Conservation (phyloP, 768 basidiomycete species). For the Trametes gibbosa region DNA sequence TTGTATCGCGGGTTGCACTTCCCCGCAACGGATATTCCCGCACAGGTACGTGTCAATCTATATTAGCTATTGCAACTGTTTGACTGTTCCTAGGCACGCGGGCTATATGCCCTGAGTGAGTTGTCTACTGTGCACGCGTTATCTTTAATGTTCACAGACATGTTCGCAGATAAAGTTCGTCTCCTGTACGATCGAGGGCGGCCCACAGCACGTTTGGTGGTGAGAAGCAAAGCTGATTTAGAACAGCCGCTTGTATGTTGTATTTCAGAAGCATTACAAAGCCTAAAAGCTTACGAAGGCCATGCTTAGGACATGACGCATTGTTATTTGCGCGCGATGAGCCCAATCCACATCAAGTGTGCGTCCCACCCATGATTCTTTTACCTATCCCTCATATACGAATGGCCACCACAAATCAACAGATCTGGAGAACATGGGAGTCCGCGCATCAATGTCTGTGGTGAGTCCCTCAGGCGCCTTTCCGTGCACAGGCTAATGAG, state of each 20-base stretch:
- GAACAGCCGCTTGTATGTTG: conserved; percentile 57
- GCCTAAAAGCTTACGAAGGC: not conserved
- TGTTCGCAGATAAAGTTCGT: conserved; percentile 63
- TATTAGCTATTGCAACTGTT: not conserved
- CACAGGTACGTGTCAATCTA: conserved; percentile 44
- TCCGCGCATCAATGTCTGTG: conserved; percentile 83
- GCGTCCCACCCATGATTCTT: conserved; percentile 20
- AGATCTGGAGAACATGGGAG: conserved; percentile 81
- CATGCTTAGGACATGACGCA: conserved; percentile 71
- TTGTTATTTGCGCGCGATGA: conserved; percentile 83
- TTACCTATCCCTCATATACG: conserved; percentile 3
- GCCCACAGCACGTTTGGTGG: conserved; percentile 70
- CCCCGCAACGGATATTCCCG: conserved; percentile 66
- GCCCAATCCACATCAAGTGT: conserved; percentile 83
- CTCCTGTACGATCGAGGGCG: conserved; percentile 72
- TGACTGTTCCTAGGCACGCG: conserved; percentile 45
- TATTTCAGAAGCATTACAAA: not conserved
- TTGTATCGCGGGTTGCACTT: conserved; percentile 72
- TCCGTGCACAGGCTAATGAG: not conserved
- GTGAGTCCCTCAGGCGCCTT: conserved; percentile 38
- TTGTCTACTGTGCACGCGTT: not conserved
- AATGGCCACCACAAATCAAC: no score
- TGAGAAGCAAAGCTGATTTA: conserved; percentile 59
- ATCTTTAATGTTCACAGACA: not conserved
- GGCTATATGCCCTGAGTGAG: conserved; percentile 66